phyloP scores from a whole-genome alignment of 345 rosid genomes.

The Raphanus sativus region DNA sequence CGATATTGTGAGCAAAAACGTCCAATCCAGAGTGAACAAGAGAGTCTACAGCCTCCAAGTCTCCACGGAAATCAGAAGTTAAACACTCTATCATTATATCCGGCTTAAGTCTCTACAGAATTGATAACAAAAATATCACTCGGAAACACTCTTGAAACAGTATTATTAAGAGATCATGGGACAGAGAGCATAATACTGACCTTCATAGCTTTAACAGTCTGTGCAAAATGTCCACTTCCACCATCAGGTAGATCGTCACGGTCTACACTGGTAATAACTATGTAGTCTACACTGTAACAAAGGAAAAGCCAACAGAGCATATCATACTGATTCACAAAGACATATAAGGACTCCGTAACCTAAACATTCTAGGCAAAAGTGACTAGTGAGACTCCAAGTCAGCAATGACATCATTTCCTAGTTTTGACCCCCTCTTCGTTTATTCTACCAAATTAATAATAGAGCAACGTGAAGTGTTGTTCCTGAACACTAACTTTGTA shows the following conservation, averaged over 20 bases:
- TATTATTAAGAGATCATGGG: background rate
- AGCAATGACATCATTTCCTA: background rate
- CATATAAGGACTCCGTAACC: background rate
- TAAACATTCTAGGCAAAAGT: background rate
- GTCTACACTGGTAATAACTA: conserved; percentile 95
- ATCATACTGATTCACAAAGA: background rate
- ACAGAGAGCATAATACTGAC: conserved; percentile 39
- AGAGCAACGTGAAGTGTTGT: background rate
- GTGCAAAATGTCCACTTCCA: conserved; percentile 97
- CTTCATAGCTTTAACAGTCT: conserved; percentile 90
- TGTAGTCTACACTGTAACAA: conserved; percentile 82
- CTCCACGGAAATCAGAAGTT: conserved; percentile 96
- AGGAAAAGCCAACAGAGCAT: conserved; percentile 9
- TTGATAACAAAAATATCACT: background rate
- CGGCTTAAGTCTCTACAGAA: conserved; percentile 73
- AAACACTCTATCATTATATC: conserved; percentile 96
- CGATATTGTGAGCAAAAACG: conserved; percentile 93
- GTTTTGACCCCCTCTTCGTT: background rate
- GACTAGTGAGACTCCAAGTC: background rate
- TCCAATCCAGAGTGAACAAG: conserved; percentile 85
- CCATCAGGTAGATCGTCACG: conserved; percentile 98
- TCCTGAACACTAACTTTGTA: background rate
- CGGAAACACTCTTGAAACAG: background rate
- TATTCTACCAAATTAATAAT: background rate
- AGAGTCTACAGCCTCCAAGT: conserved; percentile 73